Percentiles rank a stretch among this genome's conserved stretches.
Evolutionary conservation across 2,329 filamentous ascomycete genomes (phyloP).

Genomic region (Stemphylium vesicarium): DNA sequence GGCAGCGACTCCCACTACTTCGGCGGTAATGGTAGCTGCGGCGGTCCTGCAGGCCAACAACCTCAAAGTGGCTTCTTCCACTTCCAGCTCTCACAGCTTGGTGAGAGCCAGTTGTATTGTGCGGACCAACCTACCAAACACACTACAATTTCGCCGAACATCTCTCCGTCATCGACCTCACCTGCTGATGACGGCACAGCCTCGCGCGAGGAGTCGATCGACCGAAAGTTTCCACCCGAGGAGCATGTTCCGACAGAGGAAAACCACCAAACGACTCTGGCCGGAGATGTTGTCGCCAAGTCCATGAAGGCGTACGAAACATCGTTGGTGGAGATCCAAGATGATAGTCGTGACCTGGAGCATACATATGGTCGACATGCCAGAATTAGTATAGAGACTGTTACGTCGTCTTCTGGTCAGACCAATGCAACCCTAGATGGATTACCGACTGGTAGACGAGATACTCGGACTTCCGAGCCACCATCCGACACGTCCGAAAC

Average conservation of each 20-base stretch:
- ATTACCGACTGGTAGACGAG: background rate
- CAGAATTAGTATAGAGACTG: background rate
- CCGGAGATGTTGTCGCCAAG: constrained; percentile 43
- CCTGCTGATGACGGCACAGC: background rate
- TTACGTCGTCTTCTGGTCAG: background rate
- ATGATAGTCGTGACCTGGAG: background rate
- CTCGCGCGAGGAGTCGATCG: background rate
- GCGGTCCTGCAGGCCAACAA: constrained; percentile 17
- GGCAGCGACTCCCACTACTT: constrained; percentile 25
- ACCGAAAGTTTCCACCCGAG: constrained; percentile 12
- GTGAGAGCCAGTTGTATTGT: constrained; percentile 18
- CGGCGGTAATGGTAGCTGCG: constrained; percentile 23
- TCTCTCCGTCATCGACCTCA: constrained; percentile 8
- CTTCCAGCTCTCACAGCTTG: constrained; percentile 39
- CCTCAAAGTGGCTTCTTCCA: constrained; percentile 37
- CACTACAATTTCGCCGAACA: constrained; percentile 19
- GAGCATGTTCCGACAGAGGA: constrained; percentile 28
- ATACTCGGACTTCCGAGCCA: background rate
- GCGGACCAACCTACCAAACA: constrained; percentile 17
- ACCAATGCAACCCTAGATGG: background rate
- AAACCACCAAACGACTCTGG: constrained; percentile 35
- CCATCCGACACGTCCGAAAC: background rate
- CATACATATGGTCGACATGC: background rate
- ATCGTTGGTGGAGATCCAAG: background rate
- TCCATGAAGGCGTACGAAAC: constrained; percentile 7